Base-by-base conservation (phyloP, 2,329 filamentous ascomycete species). In the Tetracladium maxilliforme region DNA sequence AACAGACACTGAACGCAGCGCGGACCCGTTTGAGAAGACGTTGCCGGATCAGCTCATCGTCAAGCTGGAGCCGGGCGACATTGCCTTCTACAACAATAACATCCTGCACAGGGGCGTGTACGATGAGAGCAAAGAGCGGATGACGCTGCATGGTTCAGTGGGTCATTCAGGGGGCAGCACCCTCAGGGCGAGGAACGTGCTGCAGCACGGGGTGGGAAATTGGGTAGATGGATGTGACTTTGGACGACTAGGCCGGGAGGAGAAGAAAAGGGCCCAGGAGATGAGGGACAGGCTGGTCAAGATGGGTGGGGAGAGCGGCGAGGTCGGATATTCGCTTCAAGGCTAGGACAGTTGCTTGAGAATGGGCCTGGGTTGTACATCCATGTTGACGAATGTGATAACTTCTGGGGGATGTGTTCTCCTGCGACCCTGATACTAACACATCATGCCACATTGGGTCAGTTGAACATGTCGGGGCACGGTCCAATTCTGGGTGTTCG, bases 51-150 rank as follows among this genome's bases (percentile, higher is more conserved):
- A 84, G 54, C 42, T 74, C 10, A 51, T 66, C 4, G 81, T 92
- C 10, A 43, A 56, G 42, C 55, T 92, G 32, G 54, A 65, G 33
- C 63, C 81, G 0, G 83, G 83, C 1, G 83, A 92, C 49, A 70
- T 78, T 10, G 79, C 79, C 21, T 92, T 92, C 41, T 92, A 92
- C 44, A 73, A 92, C 48, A 92, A 86, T 43, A 92, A 92, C 47
- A 92, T 92, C 34, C 47, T 92, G 33, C 78, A 83, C 41, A 56
- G 77, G 4, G 78, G 77, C 2, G 67, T 68, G 15, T 84, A 83
- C 45, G 54, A 62, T 34, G 49, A 51, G 9, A 39, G 19, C 2
- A 63, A 54, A 36, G 72, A 81, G 50, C 54, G 78, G 14, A 64
- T 76, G 58, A 82, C 76, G 31, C 49, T 83, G 40, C 77, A 83